phyloP scores from a whole-genome alignment of 2,329 filamentous ascomycete species.

The Penicillium crustosum region DNA sequence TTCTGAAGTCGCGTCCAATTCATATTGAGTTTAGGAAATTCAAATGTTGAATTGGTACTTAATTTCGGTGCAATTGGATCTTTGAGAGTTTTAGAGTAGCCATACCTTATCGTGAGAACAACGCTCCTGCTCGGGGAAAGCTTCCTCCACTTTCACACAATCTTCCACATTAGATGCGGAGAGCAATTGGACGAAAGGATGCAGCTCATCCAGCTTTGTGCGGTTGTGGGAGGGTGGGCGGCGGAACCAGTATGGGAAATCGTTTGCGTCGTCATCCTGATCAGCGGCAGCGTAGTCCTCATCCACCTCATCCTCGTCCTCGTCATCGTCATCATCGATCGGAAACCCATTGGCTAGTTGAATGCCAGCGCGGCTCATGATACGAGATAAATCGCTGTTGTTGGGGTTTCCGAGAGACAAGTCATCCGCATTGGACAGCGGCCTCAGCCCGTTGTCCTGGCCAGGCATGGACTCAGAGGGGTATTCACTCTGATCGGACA shows the following conservation, averaged over 20 bases:
- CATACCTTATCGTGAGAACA: slow-evolving; percentile 61
- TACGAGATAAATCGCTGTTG: slow-evolving; percentile 30
- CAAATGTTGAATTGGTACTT: not conserved
- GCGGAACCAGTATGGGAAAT: slow-evolving; percentile 45
- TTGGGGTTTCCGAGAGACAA: slow-evolving; percentile 28
- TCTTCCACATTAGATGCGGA: slow-evolving; percentile 54
- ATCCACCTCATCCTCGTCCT: slow-evolving; percentile 37
- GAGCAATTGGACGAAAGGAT: slow-evolving; percentile 73
- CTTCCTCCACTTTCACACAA: slow-evolving; percentile 59
- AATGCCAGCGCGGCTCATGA: slow-evolving; percentile 29
- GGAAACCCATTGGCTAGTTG: slow-evolving; percentile 33
- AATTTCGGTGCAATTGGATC: not conserved
- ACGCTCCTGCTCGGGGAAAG: slow-evolving; percentile 60
- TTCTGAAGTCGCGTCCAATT: not conserved
- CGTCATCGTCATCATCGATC: slow-evolving; percentile 32
- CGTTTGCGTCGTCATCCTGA: slow-evolving; percentile 43
- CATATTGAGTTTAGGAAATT: not conserved
- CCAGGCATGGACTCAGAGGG: slow-evolving; percentile 32
- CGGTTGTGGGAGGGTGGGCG: slow-evolving; percentile 39
- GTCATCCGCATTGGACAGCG: slow-evolving; percentile 34
- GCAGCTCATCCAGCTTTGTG: slow-evolving; percentile 57
- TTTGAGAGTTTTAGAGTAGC: not conserved
- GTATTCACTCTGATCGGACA: slow-evolving; percentile 33
- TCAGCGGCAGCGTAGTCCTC: slow-evolving; percentile 46
- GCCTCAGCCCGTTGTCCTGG: slow-evolving; percentile 28